These are phyloP conservation scores for Vitis hybrid DNA, from an alignment of 177 flowering plant genomes.

Conservation along the genomic window DNA sequence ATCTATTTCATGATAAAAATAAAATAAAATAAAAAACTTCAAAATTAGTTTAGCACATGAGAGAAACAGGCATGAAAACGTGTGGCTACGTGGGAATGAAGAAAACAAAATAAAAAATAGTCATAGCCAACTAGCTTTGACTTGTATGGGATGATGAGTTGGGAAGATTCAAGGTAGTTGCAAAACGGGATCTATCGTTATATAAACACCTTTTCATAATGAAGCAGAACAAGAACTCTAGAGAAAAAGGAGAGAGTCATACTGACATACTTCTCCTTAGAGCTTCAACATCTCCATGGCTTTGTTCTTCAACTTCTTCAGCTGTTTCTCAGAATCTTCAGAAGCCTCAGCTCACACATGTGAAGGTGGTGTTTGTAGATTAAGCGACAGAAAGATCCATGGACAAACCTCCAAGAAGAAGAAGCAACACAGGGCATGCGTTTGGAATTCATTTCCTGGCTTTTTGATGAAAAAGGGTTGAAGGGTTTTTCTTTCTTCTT, in stretches of 20 bases:
- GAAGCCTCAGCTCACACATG: conserved; percentile 1
- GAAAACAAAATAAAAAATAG: too few relatives aligned
- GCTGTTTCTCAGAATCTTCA: conserved; percentile 21
- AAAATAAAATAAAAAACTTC: too few relatives aligned
- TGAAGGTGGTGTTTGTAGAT: conserved; percentile 31
- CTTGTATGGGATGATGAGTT: too few relatives aligned
- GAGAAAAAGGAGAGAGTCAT: background rate
- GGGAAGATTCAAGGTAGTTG: too few relatives aligned
- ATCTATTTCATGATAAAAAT: too few relatives aligned
- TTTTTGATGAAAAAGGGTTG: background rate
- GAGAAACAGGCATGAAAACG: too few relatives aligned
- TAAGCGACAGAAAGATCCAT: conserved; percentile 2
- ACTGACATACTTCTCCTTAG: background rate
- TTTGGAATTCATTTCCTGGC: conserved; percentile 1
- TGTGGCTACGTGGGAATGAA: too few relatives aligned
- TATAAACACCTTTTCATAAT: too few relatives aligned
- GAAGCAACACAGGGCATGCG: background rate
- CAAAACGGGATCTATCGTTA: too few relatives aligned
- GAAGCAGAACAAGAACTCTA: too few relatives aligned
- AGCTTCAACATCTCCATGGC: conserved; percentile 11
- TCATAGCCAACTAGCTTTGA: too few relatives aligned
- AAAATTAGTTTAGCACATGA: too few relatives aligned
- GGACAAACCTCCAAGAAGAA: background rate
- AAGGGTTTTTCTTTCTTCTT: background rate
- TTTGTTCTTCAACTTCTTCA: conserved; percentile 16